A percentile compares a stretch with the other conserved stretches of the same genome.
These are phyloP conservation scores for Claviceps sp. DNA, from an alignment of 2,329 filamentous ascomycete genomes.

Conservation along the genomic window DNA sequence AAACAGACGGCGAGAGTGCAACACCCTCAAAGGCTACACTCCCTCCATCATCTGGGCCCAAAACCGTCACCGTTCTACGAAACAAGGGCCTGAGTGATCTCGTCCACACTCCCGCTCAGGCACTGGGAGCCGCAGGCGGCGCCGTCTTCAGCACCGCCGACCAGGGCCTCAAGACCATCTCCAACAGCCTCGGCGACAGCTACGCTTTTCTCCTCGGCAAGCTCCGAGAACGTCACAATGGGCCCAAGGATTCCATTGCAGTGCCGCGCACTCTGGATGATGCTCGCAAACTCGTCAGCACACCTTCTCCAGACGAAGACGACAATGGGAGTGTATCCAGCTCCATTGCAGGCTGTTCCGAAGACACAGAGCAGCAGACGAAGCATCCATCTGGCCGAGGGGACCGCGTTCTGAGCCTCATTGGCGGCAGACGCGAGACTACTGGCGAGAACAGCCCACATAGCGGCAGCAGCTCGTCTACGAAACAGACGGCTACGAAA, in stretches of 20 bases:
- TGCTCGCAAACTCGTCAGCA: conserved; percentile 74
- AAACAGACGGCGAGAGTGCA: conserved; percentile 18
- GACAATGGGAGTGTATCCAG: conserved; percentile 47
- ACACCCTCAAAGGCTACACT: conserved; percentile 22
- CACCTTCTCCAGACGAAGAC: conserved; percentile 50
- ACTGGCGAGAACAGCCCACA: conserved; percentile 55
- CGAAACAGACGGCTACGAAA: conserved; percentile 40
- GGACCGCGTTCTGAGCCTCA: conserved; percentile 56
- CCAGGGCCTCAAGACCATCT: conserved; percentile 82
- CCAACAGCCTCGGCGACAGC: conserved; percentile 78
- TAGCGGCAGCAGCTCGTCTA: conserved; percentile 50
- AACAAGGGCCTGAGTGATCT: conserved; percentile 73
- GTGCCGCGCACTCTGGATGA: conserved; percentile 89
- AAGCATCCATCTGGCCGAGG: conserved; percentile 28
- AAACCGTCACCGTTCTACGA: conserved; percentile 37
- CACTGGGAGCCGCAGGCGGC: conserved; percentile 71
- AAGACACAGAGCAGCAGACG: conserved; percentile 18
- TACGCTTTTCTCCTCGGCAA: conserved; percentile 89
- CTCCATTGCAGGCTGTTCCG: conserved; percentile 29
- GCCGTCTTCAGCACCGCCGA: conserved; percentile 80
- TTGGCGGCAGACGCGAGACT: conserved; percentile 61
- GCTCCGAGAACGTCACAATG: conserved; percentile 55
- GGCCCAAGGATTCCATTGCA: conserved; percentile 32
- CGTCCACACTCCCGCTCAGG: conserved; percentile 70
- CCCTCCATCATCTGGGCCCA: conserved; percentile 26